Evolutionary conservation across 768 basidiomycete species (phyloP).

Genomic region (Macrolepiota dolichaula): DNA sequence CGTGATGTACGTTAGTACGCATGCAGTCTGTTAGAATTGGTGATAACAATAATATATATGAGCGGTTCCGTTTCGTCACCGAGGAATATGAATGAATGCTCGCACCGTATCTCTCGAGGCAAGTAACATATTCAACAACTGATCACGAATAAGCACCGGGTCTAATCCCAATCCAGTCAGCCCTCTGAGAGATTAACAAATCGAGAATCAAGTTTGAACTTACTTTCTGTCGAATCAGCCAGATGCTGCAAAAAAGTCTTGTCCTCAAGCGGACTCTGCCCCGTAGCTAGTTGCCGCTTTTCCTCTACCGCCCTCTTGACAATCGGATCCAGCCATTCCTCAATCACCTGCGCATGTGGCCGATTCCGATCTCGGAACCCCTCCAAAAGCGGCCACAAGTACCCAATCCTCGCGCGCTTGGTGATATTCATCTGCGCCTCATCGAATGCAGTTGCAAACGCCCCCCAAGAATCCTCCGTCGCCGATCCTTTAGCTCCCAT

Average conservation of each 20-base stretch:
- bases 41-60: too few relatives aligned
- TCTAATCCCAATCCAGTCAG: conserved; percentile 35
- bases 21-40: conserved; percentile 50
- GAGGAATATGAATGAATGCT: too few relatives aligned
- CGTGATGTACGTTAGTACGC: conserved; percentile 62
- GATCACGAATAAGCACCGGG: conserved; percentile 64
- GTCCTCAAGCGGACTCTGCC: conserved; percentile 38
- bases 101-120: conserved; percentile 77
- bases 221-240: conserved; percentile 62
- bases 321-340: conserved; percentile 61
- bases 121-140: conserved; percentile 72
- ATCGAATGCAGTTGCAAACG: conserved; percentile 58
- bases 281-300: conserved; percentile 34
- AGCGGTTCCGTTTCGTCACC: too few relatives aligned
- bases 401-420: conserved; percentile 46
- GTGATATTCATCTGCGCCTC: conserved; percentile 53
- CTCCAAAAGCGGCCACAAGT: conserved; percentile 60
- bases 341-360: conserved; percentile 47
- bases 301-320: conserved; percentile 50
- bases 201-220: conserved; percentile 11
- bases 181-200: too few relatives aligned
- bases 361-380: conserved; percentile 51
- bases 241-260: conserved; percentile 69
- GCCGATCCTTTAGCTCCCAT: conserved; percentile 60
- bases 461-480: conserved; percentile 58